These are phyloP conservation scores for Lyophyllum shimeji DNA, from an alignment of 768 basidiomycete species.

Conservation along the genomic window DNA sequence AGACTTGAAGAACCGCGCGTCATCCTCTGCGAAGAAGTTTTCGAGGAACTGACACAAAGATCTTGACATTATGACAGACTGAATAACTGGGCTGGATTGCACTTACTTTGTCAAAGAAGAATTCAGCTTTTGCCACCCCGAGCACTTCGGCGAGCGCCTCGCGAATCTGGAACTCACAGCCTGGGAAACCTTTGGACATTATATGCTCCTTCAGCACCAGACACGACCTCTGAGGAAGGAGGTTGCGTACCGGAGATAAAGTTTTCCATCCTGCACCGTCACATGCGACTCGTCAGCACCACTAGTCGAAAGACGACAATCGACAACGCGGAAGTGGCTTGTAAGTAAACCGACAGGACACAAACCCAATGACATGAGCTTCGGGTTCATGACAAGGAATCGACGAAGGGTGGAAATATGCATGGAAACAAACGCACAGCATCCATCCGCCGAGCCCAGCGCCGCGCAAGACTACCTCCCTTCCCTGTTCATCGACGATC, in stretches of 20 bases:
- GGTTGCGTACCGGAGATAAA: conserved; percentile 57
- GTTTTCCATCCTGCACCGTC: conserved; percentile 64
- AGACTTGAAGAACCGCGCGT: conserved; percentile 74
- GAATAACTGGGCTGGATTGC: neutral
- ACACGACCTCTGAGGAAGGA: neutral
- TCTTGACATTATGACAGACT: no score
- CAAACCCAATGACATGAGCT: no score
- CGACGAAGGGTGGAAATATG: no score
- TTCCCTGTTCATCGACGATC: conserved; percentile 55
- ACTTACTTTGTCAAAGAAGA: conserved; percentile 80
- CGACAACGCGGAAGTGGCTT: no score
- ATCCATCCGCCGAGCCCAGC: conserved; percentile 83
- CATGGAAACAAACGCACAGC: conserved; percentile 44
- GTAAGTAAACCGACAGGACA: neutral
- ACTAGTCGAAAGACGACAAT: neutral
- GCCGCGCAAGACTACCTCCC: conserved; percentile 62
- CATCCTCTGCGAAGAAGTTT: conserved; percentile 76
- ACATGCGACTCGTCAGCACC: neutral
- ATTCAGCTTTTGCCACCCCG: conserved; percentile 64
- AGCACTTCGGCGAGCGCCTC: conserved; percentile 63
- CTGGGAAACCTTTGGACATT: conserved; percentile 58
- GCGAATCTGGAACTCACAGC: conserved; percentile 78
- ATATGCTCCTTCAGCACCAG: neutral
- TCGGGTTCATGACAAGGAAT: no score
- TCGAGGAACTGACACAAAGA: conserved; percentile 62